phyloP scores from a whole-genome alignment of 768 basidiomycete genomes.

The Trametes gibbosa region DNA sequence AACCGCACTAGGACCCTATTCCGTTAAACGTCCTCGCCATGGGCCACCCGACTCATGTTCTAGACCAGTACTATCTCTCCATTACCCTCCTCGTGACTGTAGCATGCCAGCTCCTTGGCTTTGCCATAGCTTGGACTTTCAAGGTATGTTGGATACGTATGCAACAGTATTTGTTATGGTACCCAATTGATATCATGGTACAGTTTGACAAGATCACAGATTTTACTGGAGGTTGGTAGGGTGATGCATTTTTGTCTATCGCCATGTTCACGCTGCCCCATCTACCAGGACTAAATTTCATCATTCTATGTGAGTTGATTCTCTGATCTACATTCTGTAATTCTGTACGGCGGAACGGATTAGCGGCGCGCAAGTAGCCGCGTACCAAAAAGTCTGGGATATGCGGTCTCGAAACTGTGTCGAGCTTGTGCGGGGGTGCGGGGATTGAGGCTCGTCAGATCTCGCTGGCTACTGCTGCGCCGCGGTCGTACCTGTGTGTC shows the following conservation, averaged over 20 bases:
- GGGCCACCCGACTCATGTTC: constrained; percentile 39
- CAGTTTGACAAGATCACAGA: constrained; percentile 78
- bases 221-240: constrained; percentile 58
- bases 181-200: not conserved
- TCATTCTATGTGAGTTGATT: constrained; percentile 53
- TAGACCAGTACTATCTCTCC: constrained; percentile 49
- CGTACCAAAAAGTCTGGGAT: too few species aligned
- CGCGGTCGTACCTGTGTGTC: too few species aligned
- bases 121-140: constrained; percentile 64
- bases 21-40: not conserved
- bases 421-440: too few species aligned
- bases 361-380: too few species aligned
- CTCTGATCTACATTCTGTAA: too few species aligned
- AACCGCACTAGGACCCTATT: not conserved
- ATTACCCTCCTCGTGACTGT: constrained; percentile 51
- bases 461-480: too few species aligned
- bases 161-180: not conserved
- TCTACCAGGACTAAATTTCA: constrained; percentile 60
- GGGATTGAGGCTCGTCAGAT: too few species aligned
- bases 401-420: too few species aligned
- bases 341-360: too few species aligned
- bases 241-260: too few species aligned
- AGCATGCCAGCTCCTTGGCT: constrained; percentile 60
- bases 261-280: too few species aligned
- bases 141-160: constrained; percentile 30